These are phyloP conservation scores for Parathielavia hyrcaniae DNA, from an alignment of 495 filamentous ascomycete species.

Conservation along the genomic window DNA sequence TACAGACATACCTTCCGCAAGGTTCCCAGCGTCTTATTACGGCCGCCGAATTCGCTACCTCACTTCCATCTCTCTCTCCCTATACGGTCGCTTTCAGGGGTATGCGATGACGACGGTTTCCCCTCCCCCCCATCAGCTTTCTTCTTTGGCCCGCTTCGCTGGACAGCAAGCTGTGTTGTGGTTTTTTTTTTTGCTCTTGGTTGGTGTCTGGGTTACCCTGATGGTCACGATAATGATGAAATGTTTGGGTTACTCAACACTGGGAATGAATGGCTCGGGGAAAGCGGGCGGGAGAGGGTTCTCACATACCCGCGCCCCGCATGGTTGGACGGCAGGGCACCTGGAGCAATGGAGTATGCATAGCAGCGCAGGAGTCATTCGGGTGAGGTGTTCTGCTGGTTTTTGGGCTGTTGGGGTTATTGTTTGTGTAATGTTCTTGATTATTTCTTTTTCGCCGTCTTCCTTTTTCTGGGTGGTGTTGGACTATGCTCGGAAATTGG, in stretches of 20 bases:
- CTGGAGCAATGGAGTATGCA: constrained; percentile 1
- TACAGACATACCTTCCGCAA: too few relatives aligned
- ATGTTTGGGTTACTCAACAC: neutral
- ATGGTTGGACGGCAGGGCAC: neutral
- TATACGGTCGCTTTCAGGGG: too few relatives aligned
- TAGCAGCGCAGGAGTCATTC: constrained; percentile 1
- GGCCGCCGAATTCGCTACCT: too few relatives aligned
- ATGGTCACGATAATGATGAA: constrained; percentile 6
- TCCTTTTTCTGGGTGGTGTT: neutral
- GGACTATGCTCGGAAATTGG: neutral
- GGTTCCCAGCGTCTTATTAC: too few relatives aligned
- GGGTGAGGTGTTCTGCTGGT: neutral
- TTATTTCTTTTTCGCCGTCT: neutral
- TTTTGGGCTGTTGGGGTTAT: neutral
- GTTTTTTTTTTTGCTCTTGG: neutral
- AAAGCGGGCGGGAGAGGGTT: neutral
- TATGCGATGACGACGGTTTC: too few relatives aligned
- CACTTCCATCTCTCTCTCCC: too few relatives aligned
- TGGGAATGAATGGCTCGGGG: neutral
- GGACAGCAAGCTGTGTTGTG: neutral
- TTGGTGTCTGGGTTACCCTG: neutral
- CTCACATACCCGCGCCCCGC: neutral
- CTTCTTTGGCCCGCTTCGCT: too few relatives aligned
- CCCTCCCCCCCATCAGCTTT: too few relatives aligned
- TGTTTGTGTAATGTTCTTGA: neutral